Percentiles rank a stretch among this genome's conserved stretches.
These are phyloP conservation scores for Vigna mungo DNA, from an alignment of 306 rosid species.

Conservation along the genomic window DNA sequence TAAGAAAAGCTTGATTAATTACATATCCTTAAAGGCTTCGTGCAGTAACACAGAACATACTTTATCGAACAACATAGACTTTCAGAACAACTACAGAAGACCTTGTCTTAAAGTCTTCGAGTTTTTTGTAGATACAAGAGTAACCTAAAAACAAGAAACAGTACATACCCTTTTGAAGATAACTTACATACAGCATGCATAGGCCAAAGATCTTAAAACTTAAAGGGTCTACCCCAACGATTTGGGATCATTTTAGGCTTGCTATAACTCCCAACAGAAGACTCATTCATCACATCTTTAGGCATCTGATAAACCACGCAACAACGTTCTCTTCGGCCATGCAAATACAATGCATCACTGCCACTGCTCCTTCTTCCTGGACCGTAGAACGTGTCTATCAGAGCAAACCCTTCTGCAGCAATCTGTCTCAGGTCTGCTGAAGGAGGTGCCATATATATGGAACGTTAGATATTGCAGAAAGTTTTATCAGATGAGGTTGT, in stretches of 20 bases:
- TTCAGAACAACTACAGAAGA: slow-evolving; percentile 39
- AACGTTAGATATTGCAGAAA: not conserved
- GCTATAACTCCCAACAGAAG: not conserved
- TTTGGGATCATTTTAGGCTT: slow-evolving; percentile 35
- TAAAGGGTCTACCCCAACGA: slow-evolving; percentile 45
- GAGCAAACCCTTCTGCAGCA: slow-evolving; percentile 39
- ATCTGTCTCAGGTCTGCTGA: slow-evolving; percentile 27
- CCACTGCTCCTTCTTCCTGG: not conserved
- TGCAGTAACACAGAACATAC: not conserved
- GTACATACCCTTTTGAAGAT: not conserved
- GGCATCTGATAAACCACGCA: slow-evolving; percentile 26
- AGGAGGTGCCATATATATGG: slow-evolving; percentile 36
- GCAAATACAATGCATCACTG: not conserved
- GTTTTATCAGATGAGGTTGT: not conserved
- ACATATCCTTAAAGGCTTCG: not conserved
- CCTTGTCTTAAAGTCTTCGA: slow-evolving; percentile 34
- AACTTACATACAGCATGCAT: not conserved
- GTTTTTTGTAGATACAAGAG: slow-evolving; percentile 24
- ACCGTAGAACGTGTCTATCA: slow-evolving; percentile 39
- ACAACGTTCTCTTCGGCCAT: not conserved
- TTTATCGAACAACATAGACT: not conserved
- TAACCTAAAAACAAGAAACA: not conserved
- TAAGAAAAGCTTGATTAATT: not conserved
- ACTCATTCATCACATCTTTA: not conserved
- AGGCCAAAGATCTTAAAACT: slow-evolving; percentile 17